These are phyloP conservation scores for Penicillium sp. DNA, from an alignment of 2,329 filamentous ascomycete genomes.

Conservation along the genomic window DNA sequence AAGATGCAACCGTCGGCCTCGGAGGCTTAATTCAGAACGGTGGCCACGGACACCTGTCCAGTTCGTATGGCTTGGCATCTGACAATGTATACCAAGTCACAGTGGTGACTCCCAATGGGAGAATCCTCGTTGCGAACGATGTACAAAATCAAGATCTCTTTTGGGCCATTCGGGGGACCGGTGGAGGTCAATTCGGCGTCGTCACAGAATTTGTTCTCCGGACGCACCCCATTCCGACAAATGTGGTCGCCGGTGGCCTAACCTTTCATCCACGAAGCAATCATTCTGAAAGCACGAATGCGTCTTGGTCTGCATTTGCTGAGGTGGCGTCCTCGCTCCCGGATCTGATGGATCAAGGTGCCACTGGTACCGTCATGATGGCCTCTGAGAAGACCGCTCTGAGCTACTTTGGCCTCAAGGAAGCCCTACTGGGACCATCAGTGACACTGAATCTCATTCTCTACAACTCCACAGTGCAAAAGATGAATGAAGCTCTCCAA, in stretches of 20 bases:
- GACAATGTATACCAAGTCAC: slow-evolving; percentile 23
- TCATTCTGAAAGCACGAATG: slow-evolving; percentile 17
- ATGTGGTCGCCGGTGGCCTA: slow-evolving; percentile 12
- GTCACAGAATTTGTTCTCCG: slow-evolving; percentile 17
- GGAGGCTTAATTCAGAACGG: slow-evolving; percentile 27
- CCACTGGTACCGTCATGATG: slow-evolving; percentile 22
- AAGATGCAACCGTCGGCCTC: slow-evolving; percentile 48
- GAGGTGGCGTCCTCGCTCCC: slow-evolving; percentile 19
- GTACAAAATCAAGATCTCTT: slow-evolving; percentile 42
- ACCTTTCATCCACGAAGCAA: slow-evolving; percentile 4
- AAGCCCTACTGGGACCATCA: slow-evolving; percentile 2
- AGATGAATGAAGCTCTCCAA: slow-evolving; percentile 14
- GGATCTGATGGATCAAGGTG: slow-evolving; percentile 28
- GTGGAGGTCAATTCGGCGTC: slow-evolving; percentile 24
- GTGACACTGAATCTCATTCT: slow-evolving; percentile 14
- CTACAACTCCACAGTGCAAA: slow-evolving; percentile 21
- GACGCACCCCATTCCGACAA: slow-evolving; percentile 10
- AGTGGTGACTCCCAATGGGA: slow-evolving; percentile 17
- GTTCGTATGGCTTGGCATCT: slow-evolving; percentile 20
- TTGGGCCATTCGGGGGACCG: slow-evolving; percentile 48
- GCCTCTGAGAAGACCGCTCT: slow-evolving; percentile 16
- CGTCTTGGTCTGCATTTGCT: slow-evolving; percentile 30
- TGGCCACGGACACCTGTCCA: slow-evolving; percentile 23
- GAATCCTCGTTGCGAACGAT: slow-evolving; percentile 35
- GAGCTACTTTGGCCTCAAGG: neutral